phyloP scores from a whole-genome alignment of 2,329 filamentous ascomycete genomes.

The Neocatenulostroma microsporum region DNA sequence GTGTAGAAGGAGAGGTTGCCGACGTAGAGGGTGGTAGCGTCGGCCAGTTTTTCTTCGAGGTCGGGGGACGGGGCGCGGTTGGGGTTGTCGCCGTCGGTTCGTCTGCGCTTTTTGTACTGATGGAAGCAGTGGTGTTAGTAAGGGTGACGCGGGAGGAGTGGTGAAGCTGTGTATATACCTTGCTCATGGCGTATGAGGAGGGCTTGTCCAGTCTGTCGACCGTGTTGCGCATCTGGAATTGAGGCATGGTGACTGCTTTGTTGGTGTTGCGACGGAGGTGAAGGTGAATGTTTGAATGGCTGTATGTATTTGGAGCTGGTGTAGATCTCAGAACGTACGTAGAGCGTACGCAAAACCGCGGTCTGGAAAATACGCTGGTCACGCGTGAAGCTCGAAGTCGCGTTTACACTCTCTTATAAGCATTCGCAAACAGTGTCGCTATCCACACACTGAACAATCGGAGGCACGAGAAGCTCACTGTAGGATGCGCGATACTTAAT shows the following conservation, averaged over 20 bases:
- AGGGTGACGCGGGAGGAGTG: background rate
- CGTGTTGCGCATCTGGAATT: conserved; percentile 52
- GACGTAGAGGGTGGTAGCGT: conserved; percentile 93
- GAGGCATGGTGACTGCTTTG: conserved; percentile 35
- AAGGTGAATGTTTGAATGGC: conserved; percentile 8
- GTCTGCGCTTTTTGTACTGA: conserved; percentile 64
- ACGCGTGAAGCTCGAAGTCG: no score
- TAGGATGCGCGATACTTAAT: no score
- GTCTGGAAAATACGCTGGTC: no score
- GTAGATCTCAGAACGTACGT: no score
- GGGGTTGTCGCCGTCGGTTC: conserved; percentile 52
- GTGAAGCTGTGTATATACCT: conserved; percentile 48
- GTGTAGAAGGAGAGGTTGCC: conserved; percentile 79
- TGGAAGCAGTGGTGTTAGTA: conserved; percentile 6
- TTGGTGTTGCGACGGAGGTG: conserved; percentile 4
- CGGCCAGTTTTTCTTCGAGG: conserved; percentile 67
- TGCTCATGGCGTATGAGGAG: conserved; percentile 83
- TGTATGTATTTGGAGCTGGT: background rate
- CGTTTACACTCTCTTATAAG: no score
- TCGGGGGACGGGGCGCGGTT: conserved; percentile 45
- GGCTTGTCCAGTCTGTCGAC: conserved; percentile 89
- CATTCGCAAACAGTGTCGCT: no score
- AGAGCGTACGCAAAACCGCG: no score
- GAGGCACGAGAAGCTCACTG: no score
- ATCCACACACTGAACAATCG: no score